Evolutionary conservation across 208 protist species (phyloP).

Genomic region (Crithidia acanthocephali): DNA sequence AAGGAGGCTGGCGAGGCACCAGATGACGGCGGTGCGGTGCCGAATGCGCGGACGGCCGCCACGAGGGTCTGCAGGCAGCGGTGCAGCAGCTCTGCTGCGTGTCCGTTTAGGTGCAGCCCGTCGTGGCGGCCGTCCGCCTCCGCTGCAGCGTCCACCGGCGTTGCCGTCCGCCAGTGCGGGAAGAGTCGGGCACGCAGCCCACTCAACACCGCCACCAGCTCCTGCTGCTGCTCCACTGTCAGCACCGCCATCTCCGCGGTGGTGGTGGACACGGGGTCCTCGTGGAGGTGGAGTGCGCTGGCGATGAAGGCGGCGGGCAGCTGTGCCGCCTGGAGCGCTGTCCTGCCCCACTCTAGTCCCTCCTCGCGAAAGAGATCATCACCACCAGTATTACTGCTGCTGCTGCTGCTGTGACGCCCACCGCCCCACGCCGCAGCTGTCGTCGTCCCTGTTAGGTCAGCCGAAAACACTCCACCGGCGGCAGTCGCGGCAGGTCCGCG

Average conservation of each 20-base stretch:
- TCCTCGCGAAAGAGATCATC: slow-evolving; percentile 29
- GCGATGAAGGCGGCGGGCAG: neutral
- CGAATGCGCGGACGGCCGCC: slow-evolving; percentile 9
- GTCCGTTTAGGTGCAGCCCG: slow-evolving; percentile 15
- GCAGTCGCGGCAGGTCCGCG: neutral
- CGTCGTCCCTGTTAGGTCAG: too few species aligned
- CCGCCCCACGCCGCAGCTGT: too few species aligned
- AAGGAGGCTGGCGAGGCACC: neutral
- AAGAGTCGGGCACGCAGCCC: slow-evolving; percentile 17
- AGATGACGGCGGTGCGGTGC: neutral
- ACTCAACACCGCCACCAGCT: slow-evolving; percentile 13
- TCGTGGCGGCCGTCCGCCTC: neutral
- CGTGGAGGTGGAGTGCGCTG: neutral
- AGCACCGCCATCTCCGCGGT: neutral
- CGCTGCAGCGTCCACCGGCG: neutral
- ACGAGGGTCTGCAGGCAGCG: slow-evolving; percentile 26
- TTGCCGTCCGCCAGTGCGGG: neutral
- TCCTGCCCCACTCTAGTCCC: slow-evolving; percentile 9
- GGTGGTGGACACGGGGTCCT: neutral
- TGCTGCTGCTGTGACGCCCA: neutral
- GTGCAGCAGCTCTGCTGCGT: slow-evolving; percentile 26
- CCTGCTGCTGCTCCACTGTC: slow-evolving; percentile 1
- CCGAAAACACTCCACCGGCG: neutral
- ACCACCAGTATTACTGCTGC: neutral
- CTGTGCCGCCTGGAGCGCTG: neutral